Evolutionary conservation across 1,139 yeast species (phyloP).

Genomic region (Meyerozyma guilliermondii): DNA sequence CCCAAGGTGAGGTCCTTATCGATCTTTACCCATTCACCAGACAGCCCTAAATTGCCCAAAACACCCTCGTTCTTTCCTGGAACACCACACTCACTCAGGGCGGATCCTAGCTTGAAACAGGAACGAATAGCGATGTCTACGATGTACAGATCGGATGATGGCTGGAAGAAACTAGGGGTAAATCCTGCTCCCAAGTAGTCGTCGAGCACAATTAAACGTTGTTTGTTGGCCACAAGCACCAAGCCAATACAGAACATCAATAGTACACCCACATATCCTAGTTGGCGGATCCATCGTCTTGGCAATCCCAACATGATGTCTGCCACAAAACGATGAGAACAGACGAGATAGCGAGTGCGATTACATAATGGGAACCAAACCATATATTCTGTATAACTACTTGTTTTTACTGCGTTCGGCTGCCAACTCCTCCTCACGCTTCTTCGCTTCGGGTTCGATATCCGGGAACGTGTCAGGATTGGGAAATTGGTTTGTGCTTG

Average conservation of each 20-base stretch:
- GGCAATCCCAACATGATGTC: conserved; percentile 8
- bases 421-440: conserved; percentile 12
- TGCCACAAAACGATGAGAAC: not conserved
- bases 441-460: conserved; percentile 25
- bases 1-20: conserved; percentile 37
- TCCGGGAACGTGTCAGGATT: conserved; percentile 26
- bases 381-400: not conserved
- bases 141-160: conserved; percentile 32
- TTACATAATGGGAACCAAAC: not conserved
- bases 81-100: conserved; percentile 25
- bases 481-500: conserved; percentile 23
- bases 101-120: conserved; percentile 25
- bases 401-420: conserved; percentile 5
- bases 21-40: conserved; percentile 33
- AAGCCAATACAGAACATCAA: conserved; percentile 16
- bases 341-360: not conserved
- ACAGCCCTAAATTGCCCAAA: conserved; percentile 23
- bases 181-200: conserved; percentile 25
- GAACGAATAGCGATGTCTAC: conserved; percentile 29
- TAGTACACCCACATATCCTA: conserved; percentile 16
- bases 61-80: conserved; percentile 25
- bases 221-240: conserved; percentile 29
- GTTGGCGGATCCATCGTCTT: conserved; percentile 18
- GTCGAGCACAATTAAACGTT: conserved; percentile 23
- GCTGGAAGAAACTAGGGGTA: conserved; percentile 38